These are phyloP conservation scores for Fusarium sp. DNA, from an alignment of 2,329 filamentous ascomycete genomes.

Conservation along the genomic window DNA sequence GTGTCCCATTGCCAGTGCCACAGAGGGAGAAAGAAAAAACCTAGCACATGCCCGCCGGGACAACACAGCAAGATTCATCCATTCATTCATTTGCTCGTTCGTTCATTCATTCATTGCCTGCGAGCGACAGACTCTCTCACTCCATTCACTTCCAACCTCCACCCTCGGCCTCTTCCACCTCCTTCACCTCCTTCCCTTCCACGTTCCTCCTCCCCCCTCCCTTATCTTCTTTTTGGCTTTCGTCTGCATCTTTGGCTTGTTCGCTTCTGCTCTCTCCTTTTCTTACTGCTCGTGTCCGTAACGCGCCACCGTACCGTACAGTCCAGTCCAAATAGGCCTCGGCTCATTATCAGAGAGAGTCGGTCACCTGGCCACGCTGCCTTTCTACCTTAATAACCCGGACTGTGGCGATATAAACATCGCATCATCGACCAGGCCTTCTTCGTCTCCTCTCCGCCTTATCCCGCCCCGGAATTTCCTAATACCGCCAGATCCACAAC, in stretches of 20 bases:
- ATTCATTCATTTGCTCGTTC: slow-evolving; percentile 19
- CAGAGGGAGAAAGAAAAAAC: slow-evolving; percentile 4
- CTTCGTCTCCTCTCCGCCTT: background rate
- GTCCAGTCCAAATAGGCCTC: slow-evolving; percentile 6
- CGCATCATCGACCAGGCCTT: slow-evolving; percentile 14
- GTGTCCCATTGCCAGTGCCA: slow-evolving; percentile 1
- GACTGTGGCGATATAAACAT: slow-evolving; percentile 22
- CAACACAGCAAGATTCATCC: slow-evolving; percentile 30
- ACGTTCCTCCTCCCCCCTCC: background rate
- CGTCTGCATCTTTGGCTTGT: slow-evolving; percentile 6
- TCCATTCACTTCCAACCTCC: background rate
- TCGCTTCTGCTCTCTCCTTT: slow-evolving; percentile 28
- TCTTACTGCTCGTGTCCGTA: slow-evolving; percentile 9
- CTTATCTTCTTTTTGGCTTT: slow-evolving; percentile 9
- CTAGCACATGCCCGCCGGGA: background rate
- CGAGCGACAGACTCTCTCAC: background rate
- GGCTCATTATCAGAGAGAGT: slow-evolving; percentile 11
- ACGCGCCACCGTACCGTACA: background rate
- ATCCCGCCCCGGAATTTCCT: slow-evolving; percentile 1
- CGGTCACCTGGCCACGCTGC: background rate
- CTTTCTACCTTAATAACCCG: slow-evolving; percentile 7
- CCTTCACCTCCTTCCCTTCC: slow-evolving; percentile 3
- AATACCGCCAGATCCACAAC: slow-evolving; percentile 25
- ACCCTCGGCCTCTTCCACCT: slow-evolving; percentile 1
- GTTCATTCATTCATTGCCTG: slow-evolving; percentile 11